Evolutionary conservation across 345 rosid species (phyloP), one percentile per base, ranked within the genome.

Genomic region (Camelina sativa): DNA sequence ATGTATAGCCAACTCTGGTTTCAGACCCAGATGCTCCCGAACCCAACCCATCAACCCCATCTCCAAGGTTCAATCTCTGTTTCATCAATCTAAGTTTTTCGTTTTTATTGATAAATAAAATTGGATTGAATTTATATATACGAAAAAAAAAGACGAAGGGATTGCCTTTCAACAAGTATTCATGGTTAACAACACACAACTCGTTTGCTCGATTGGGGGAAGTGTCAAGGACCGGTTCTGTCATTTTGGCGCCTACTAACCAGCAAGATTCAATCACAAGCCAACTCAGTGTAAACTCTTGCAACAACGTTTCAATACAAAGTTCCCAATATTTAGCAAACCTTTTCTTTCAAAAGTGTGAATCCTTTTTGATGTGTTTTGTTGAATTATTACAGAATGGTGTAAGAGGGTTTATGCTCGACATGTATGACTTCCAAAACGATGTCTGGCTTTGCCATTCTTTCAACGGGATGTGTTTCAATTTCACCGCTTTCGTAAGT

Each of bases 151-250:
- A 72, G 97, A 87, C 79, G 46, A 90, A 82, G 67, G 85, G 76
- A 46, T 80, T 90, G 80, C 85, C 98, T 13, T 95, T 84, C 70
- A 89, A 95, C 67, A 86, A 85, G 47, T 92, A 95, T 69, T 87
- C 99, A 32, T 95, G 98, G 98, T 73, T 95, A 54, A 92, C 97
- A n/a, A 90, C 98, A 5, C 98, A 95, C 83, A 95, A 92, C 77
- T 85, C 99, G 6, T 95, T 69, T 72, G 92, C 97, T 4, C 74
- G 75, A 60, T 62, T 73, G 69, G 84, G 85, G 12, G 81, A 32
- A 53, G 71, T 78, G 68, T 90, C 98, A 23, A 82, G 68, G 1
- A 83, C 90, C 7, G 97, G 97, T 77, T 72, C 89, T 37, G 13
- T 67, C 16, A 58, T 86, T 67, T 43, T 95, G 4, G 68, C 98